Evolutionary conservation across 306 rosid species (phyloP).

Genomic region (Quercus wislizeni): DNA sequence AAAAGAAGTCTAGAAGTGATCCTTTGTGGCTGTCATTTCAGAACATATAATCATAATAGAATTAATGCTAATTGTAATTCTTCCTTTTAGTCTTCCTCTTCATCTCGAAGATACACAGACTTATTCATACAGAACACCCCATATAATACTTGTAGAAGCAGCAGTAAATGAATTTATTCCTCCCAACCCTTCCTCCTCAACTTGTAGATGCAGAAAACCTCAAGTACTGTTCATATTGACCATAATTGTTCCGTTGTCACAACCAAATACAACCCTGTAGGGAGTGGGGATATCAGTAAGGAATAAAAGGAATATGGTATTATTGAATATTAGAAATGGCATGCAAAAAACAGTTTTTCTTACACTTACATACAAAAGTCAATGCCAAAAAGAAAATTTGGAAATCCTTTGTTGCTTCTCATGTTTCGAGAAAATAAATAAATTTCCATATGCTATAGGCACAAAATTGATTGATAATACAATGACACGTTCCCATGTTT

Average conservation of each 20-base stretch:
- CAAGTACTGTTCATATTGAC: background rate
- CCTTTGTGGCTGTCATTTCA: no score
- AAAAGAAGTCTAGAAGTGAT: no score
- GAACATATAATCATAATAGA: no score
- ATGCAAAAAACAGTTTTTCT: no score
- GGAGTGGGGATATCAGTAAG: background rate
- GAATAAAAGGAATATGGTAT: background rate
- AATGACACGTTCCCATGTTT: background rate
- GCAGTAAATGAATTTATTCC: background rate
- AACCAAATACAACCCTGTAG: slow-evolving; percentile 30
- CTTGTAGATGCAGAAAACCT: background rate
- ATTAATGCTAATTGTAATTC: no score
- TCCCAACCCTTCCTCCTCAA: background rate
- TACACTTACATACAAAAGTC: background rate
- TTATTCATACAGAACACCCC: background rate
- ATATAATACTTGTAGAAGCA: background rate
- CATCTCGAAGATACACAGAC: background rate
- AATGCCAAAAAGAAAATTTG: background rate
- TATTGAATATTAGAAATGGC: background rate
- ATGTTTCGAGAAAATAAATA: background rate
- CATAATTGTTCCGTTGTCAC: slow-evolving; percentile 26
- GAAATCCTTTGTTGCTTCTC: background rate
- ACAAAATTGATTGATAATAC: background rate
- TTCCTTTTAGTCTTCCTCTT: background rate
- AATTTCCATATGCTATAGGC: no score